Evolutionary conservation across 306 rosid genomes (phyloP), one percentile per base, ranked within the genome.

Genomic region (Cyamopsis tetragonoloba): DNA sequence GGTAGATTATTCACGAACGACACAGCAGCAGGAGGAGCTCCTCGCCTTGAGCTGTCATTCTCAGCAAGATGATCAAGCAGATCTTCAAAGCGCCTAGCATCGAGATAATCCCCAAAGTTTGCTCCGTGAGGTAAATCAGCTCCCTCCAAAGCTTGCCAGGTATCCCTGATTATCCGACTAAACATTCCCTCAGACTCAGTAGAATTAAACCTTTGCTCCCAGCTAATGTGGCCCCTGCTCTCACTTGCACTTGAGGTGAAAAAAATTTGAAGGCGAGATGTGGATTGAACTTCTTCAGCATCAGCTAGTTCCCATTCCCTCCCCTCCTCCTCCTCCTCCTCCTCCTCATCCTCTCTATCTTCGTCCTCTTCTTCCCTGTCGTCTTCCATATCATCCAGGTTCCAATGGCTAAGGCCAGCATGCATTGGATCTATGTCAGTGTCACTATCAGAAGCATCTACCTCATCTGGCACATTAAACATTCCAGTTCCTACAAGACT

Each of bases 391-490:
- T 85, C 91, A 62, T 85, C 86, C 4, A 82, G 82, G 78, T 82
- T 75, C 99, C 92, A 88, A 11, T 77, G 91, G 78, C 76, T 28
- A 7, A 82, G 80, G 68, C 95, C 87, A 48, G 95, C 96, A 81
- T 72, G 91, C 99, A 95, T 91, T 18, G 99, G 99, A 79, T 95
- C 97, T 18, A 91, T 95, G 72, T 95, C 99, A 55, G 86, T 82
- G 60, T 95, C 99, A 48, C 86, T 85, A 31, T 85, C 89, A 70
- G 75, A 79, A 50, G 66, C 87, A 48, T 75, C 78, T 68, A 73
- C 87, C 57, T 57, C 88, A 59, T 70, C 79, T 0, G 72, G 89
- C 41, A 82, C 76, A 76, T 62, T 64, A 72, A 78, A 80, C 56
- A 70, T 78, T 68, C 82, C 88, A 38, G 77, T 70, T 47, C 83